Percentiles rank a stretch among this genome's conserved stretches.
Evolutionary conservation across 768 basidiomycete genomes (phyloP).

Genomic region (Antrodiella citrinella): DNA sequence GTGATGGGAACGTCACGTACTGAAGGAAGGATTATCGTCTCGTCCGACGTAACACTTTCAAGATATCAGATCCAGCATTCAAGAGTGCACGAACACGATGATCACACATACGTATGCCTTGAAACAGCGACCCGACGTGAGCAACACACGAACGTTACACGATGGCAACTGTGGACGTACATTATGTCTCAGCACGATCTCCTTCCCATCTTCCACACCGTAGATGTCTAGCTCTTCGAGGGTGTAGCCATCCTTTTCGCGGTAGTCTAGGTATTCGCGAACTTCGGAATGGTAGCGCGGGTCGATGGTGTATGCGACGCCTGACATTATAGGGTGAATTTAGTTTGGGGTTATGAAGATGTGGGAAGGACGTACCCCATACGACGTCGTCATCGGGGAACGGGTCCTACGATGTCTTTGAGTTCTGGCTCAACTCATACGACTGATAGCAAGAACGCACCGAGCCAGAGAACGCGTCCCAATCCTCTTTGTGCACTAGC

Average conservation of each 20-base stretch:
- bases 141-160: neutral
- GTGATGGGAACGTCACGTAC: no score
- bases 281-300: slow-evolving; percentile 68
- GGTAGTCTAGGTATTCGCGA: slow-evolving; percentile 75
- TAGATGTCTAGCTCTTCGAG: slow-evolving; percentile 72
- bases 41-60: slow-evolving; percentile 82
- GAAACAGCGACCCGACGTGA: no score
- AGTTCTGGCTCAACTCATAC: slow-evolving; percentile 13
- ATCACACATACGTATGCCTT: slow-evolving; percentile 43
- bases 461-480: slow-evolving; percentile 66
- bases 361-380: slow-evolving; percentile 53
- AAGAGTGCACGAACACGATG: no score
- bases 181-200: slow-evolving; percentile 47
- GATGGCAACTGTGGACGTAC: slow-evolving; percentile 25
- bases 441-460: slow-evolving; percentile 30
- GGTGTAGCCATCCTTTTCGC: slow-evolving; percentile 95
- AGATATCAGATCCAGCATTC: no score
- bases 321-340: no score
- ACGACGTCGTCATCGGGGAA: slow-evolving; percentile 71
- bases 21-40: slow-evolving; percentile 82
- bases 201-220: slow-evolving; percentile 42
- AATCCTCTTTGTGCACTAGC: slow-evolving; percentile 80
- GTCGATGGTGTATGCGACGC: slow-evolving; percentile 84
- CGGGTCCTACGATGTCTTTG: slow-evolving; percentile 37
- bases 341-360: no score